Conservation (phyloP, 2,329 filamentous ascomycete genomes). For the Madurella mycetomatis region DNA sequence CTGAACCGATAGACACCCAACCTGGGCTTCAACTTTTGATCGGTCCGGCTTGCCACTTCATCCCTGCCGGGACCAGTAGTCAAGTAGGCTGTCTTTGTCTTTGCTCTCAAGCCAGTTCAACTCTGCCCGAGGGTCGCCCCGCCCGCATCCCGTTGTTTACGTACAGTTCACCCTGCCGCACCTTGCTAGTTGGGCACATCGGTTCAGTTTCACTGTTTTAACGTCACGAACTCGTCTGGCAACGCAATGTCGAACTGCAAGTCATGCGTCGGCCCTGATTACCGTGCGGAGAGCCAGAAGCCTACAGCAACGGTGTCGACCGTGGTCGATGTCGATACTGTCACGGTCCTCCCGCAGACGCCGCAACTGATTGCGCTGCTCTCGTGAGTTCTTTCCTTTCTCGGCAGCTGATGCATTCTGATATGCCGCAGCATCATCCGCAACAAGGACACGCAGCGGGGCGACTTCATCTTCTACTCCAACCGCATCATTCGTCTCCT, state of each 20-base stretch:
- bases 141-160: too few species aligned
- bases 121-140: too few species aligned
- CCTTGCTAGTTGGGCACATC: not conserved
- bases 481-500: conserved; percentile 96
- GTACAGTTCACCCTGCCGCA: too few species aligned
- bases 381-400: conserved; percentile 64
- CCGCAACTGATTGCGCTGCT: conserved; percentile 95
- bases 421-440: conserved; percentile 73
- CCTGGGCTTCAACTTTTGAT: not conserved
- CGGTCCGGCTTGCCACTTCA: not conserved
- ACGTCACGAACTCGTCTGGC: conserved; percentile 3
- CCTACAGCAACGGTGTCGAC: conserved; percentile 86
- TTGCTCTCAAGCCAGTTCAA: too few species aligned
- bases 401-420: conserved; percentile 5
- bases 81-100: not conserved
- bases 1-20: not conserved
- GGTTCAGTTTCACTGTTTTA: conserved; percentile 6
- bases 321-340: conserved; percentile 74
- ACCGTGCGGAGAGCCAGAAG: conserved; percentile 71
- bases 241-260: conserved; percentile 34
- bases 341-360: conserved; percentile 85
- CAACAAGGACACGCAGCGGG: conserved; percentile 81
- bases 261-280: conserved; percentile 69
- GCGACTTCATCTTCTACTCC: conserved; percentile 98
- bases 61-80: conserved; percentile 16